Evolutionary conservation across 495 filamentous ascomycete genomes (phyloP).

Genomic region (Penicillium bialowiezense): DNA sequence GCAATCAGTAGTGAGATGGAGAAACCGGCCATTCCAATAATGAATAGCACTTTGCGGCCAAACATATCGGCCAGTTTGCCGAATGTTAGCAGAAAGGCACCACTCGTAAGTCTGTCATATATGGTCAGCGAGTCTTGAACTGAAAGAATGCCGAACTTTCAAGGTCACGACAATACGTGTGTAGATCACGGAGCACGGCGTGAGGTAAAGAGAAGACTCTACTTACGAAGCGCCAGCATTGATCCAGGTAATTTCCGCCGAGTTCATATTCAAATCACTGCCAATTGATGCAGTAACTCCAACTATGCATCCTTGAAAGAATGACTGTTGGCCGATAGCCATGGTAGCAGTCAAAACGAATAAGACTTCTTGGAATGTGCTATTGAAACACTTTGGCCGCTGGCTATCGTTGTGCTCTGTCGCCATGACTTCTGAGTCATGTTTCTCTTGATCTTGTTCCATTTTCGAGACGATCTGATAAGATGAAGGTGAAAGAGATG

Average conservation of each 20-base stretch:
- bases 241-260: slow-evolving; percentile 72
- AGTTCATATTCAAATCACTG: slow-evolving; percentile 60
- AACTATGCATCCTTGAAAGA: slow-evolving; percentile 55
- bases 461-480: not conserved
- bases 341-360: slow-evolving; percentile 68
- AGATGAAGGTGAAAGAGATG: not conserved
- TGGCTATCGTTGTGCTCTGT: slow-evolving; percentile 5
- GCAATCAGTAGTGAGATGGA: slow-evolving; percentile 54
- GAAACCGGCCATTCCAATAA: slow-evolving; percentile 62
- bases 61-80: slow-evolving; percentile 73
- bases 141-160: no score
- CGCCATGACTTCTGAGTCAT: slow-evolving; percentile 3
- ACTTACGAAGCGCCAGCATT: slow-evolving; percentile 58
- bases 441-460: slow-evolving; percentile 15
- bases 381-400: slow-evolving; percentile 59
- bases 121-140: no score
- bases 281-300: slow-evolving; percentile 65
- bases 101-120: slow-evolving; percentile 55
- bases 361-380: slow-evolving; percentile 60
- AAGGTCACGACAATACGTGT: no score
- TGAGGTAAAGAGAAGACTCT: not conserved
- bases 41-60: slow-evolving; percentile 67
- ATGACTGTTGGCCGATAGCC: slow-evolving; percentile 63
- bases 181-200: not conserved
- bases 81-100: slow-evolving; percentile 70